Percentiles rank a stretch among this genome's conserved stretches.
Conservation (phyloP, 2,329 filamentous ascomycete species). For the Talaromyces sp. region DNA sequence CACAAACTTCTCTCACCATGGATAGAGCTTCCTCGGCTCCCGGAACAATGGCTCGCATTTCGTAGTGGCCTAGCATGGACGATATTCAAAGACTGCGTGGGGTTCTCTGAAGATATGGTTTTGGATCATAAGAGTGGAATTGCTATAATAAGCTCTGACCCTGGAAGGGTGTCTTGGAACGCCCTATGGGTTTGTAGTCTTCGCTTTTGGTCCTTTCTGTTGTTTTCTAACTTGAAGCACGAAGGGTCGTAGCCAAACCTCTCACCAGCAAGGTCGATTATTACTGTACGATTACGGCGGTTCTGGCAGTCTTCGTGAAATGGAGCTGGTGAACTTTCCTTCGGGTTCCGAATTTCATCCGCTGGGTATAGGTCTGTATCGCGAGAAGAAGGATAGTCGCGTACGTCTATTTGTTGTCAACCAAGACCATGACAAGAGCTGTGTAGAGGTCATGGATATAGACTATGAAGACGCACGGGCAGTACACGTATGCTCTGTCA, state of each 20-base stretch:
- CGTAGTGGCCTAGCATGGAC: constrained; percentile 19
- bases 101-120: constrained; percentile 20
- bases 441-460: constrained; percentile 21
- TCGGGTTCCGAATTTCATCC: constrained; percentile 15
- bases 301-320: constrained; percentile 14
- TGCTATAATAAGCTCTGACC: constrained; percentile 21
- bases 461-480: constrained; percentile 21
- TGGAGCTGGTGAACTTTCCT: constrained; percentile 17
- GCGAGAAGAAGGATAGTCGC: constrained; percentile 6
- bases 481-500: constrained; percentile 18
- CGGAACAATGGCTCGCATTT: constrained; percentile 21
- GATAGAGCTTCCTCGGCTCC: constrained; percentile 19
- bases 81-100: constrained; percentile 20
- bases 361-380: constrained; percentile 21
- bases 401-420: constrained; percentile 21
- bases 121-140: constrained; percentile 20
- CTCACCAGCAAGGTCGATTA: constrained; percentile 17
- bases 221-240: background rate
- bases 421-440: constrained; percentile 17
- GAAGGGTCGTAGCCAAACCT: constrained; percentile 13
- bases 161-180: constrained; percentile 19
- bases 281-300: constrained; percentile 21
- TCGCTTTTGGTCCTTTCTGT: background rate
- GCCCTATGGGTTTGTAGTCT: constrained; percentile 17
- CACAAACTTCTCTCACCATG: constrained; percentile 17